Percentiles rank a stretch among this genome's conserved stretches.
These are phyloP conservation scores for Monilinia vaccinii-corymbosi DNA, from an alignment of 2,329 filamentous ascomycete genomes.

Conservation along the genomic window DNA sequence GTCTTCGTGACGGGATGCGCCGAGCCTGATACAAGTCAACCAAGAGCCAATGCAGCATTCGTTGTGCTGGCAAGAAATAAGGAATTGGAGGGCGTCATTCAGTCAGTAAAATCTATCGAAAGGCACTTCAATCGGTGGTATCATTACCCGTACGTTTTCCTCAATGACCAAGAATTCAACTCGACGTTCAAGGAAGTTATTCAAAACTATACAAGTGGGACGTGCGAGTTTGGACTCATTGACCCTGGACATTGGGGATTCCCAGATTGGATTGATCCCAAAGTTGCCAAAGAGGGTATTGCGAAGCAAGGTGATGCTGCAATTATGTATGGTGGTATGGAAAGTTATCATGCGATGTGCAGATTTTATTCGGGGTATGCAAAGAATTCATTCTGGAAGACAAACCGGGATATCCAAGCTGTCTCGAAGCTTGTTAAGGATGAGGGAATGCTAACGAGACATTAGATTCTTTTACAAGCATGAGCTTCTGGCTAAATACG, in stretches of 20 bases:
- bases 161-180: conserved; percentile 97
- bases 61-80: conserved; percentile 94
- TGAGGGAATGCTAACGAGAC: conserved; percentile 13
- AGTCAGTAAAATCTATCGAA: conserved; percentile 96
- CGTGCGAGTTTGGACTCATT: conserved; percentile 91
- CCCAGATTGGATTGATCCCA: conserved; percentile 90
- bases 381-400: neutral
- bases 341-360: conserved; percentile 99
- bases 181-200: conserved; percentile 84
- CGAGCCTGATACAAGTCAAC: conserved; percentile 66
- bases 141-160: conserved; percentile 95
- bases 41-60: conserved; percentile 87
- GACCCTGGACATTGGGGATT: conserved; percentile 89
- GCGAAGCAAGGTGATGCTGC: conserved; percentile 92
- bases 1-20: conserved; percentile 89
- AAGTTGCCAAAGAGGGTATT: conserved; percentile 92
- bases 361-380: conserved; percentile 93
- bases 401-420: too few relatives aligned
- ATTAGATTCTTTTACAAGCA: conserved; percentile 92
- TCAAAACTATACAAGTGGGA: conserved; percentile 76
- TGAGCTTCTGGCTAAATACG: conserved; percentile 86
- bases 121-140: conserved; percentile 99
- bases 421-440: neutral
- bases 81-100: conserved; percentile 89
- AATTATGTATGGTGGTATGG: conserved; percentile 98